Evolutionary conservation across 2,329 filamentous ascomycete species (phyloP).

Genomic region (Fusarium liriodendri): DNA sequence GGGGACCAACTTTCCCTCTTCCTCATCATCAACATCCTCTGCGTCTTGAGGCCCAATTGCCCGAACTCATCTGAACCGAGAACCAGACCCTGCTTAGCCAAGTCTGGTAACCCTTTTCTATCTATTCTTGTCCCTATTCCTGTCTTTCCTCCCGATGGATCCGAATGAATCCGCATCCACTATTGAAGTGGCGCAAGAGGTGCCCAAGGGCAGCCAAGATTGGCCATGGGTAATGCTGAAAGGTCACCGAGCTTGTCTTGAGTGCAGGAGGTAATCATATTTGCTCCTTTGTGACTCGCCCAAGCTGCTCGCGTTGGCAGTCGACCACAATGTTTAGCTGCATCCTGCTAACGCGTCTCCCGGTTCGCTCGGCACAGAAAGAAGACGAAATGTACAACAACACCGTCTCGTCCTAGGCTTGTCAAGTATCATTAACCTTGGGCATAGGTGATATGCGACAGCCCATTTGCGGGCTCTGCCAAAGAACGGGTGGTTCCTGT

Average conservation of each 20-base stretch:
- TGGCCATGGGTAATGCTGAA: neutral
- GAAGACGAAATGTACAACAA: neutral
- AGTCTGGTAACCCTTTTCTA: no score
- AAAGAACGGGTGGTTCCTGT: slow-evolving; percentile 2
- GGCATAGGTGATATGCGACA: slow-evolving; percentile 1
- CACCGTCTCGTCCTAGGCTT: neutral
- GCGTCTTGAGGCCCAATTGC: no score
- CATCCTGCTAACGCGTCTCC: neutral
- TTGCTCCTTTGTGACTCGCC: neutral
- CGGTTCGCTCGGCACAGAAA: neutral
- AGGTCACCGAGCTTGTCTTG: slow-evolving; percentile 4
- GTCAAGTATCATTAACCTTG: neutral
- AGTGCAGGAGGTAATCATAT: slow-evolving; percentile 1
- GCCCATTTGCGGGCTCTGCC: slow-evolving; percentile 3
- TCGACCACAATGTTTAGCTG: neutral
- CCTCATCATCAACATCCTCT: no score
- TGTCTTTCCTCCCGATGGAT: no score
- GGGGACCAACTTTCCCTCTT: no score
- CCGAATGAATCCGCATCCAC: no score
- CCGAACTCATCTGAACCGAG: no score
- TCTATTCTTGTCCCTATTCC: no score
- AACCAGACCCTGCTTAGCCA: no score
- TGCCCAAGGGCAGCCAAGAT: no score
- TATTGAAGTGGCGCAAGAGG: no score
- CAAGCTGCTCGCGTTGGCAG: no score